phyloP scores from a whole-genome alignment of 345 rosid genomes.

The Hibiscus mutabilis region DNA sequence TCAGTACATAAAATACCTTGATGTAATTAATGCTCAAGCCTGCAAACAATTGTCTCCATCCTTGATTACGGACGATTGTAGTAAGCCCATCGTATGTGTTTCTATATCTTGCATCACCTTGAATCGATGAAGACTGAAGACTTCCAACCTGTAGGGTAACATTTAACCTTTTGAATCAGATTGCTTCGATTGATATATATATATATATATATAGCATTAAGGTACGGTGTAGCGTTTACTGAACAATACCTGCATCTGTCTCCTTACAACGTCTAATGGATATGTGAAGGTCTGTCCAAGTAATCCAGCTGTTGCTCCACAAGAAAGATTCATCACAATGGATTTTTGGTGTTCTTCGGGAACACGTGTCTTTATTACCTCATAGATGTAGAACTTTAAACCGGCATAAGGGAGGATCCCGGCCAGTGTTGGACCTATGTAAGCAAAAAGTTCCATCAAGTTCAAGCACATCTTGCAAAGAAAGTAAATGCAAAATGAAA shows the following conservation, averaged over 20 bases:
- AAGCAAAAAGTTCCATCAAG: slow-evolving; percentile 16
- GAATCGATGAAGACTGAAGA: slow-evolving; percentile 38
- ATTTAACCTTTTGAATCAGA: not conserved
- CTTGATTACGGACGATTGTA: slow-evolving; percentile 62
- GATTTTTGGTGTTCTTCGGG: slow-evolving; percentile 84
- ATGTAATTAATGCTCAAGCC: slow-evolving; percentile 91
- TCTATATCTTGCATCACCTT: slow-evolving; percentile 45
- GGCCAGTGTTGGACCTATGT: slow-evolving; percentile 82
- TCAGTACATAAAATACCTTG: slow-evolving; percentile 40
- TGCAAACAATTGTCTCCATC: slow-evolving; percentile 91
- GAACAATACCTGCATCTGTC: slow-evolving; percentile 86
- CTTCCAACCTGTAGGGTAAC: slow-evolving; percentile 60
- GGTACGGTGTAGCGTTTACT: not conserved
- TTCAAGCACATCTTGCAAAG: slow-evolving; percentile 10
- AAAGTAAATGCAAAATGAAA: not conserved
- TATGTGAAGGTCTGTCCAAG: slow-evolving; percentile 91
- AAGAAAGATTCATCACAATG: slow-evolving; percentile 72
- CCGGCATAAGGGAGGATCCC: slow-evolving; percentile 98
- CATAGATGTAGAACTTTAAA: slow-evolving; percentile 85
- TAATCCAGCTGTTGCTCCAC: slow-evolving; percentile 93
- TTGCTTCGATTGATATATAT: not conserved
- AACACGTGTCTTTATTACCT: slow-evolving; percentile 73
- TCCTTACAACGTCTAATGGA: slow-evolving; percentile 90
- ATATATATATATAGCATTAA: too few species aligned
- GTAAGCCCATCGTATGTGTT: slow-evolving; percentile 68